Base-by-base conservation (phyloP, 257 asterid genomes). In the Petunia axillaris region DNA sequence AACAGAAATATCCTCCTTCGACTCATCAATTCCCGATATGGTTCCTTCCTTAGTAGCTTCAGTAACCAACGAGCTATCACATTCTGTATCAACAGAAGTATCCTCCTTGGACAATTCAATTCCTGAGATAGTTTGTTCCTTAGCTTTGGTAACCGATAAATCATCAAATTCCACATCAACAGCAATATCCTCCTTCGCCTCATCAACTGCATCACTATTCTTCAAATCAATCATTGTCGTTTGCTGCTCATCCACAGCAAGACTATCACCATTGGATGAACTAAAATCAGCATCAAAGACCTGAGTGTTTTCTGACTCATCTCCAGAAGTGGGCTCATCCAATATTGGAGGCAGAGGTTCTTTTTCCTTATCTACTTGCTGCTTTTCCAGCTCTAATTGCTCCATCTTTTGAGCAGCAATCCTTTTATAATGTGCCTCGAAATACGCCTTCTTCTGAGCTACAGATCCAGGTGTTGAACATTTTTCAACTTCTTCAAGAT, bases 401-500 rank as follows among this genome's bases (percentile, higher is more conserved):
- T 93, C 94, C 7, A 92, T 89, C 86, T 91, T 93, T 87, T 54
- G 81, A 74, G 99, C 99, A 81, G 98, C 97, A 80, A 93, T 86
- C 82, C 84, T 92, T 86, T 90, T 95, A 87, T 95, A 95, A 64
- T 95, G 97, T 55, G 98, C 98, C 91, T 95, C 99, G 76, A 95
- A 95, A 77, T 92, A 95, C 0, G 98, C 99, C 89, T 92, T 93
- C 83, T 95, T 93, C 81, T 93, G 96, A 6, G 97, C 97, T 62
- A 95, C 99, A 53, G 98, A 92, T 82, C 99, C 98, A 6, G 98
- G 98, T 3, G 96, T 91, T 0, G 97, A 92, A 80, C 92, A 87
- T 86, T 76, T 93, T 60, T 91, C 99, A 37, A 92, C 97, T 88
- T 95, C 99, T 87, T 95, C 99, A 86, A 95, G 85, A 77, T 95